Evolutionary conservation across 805 yeast genomes (phyloP).

Genomic region (Kluyveromyces nonfermentans): DNA sequence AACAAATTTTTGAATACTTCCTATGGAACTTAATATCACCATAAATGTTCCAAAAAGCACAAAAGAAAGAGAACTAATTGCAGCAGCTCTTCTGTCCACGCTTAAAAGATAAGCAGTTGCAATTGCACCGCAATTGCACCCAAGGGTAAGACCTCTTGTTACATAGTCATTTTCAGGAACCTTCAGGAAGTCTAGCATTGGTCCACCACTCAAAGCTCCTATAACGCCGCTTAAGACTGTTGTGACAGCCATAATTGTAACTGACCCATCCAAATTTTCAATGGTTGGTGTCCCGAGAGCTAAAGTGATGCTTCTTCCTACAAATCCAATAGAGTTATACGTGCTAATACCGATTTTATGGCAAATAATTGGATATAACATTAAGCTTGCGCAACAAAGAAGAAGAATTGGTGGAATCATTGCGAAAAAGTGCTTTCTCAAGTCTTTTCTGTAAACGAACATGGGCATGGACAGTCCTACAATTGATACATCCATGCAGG

Average conservation of each 20-base stretch:
- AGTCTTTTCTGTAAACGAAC: constrained; percentile 62
- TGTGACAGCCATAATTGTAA: constrained; percentile 66
- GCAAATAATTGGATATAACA: constrained; percentile 63
- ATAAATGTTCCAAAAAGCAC: constrained; percentile 63
- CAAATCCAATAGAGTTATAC: constrained; percentile 57
- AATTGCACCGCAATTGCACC: constrained; percentile 74
- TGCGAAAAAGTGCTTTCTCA: constrained; percentile 46
- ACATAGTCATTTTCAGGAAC: constrained; percentile 57
- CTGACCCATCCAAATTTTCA: constrained; percentile 55
- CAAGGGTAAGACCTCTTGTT: constrained; percentile 67
- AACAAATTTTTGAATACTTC: constrained; percentile 41
- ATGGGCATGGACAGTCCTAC: constrained; percentile 69
- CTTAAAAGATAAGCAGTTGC: constrained; percentile 68
- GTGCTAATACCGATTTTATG: constrained; percentile 55
- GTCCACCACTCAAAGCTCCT: constrained; percentile 58
- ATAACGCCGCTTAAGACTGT: constrained; percentile 69
- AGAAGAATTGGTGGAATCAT: constrained; percentile 51
- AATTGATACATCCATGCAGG: constrained; percentile 69
- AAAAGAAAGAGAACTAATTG: constrained; percentile 64
- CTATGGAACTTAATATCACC: constrained; percentile 58
- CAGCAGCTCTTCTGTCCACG: constrained; percentile 71
- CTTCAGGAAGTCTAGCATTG: constrained; percentile 37
- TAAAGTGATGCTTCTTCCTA: constrained; percentile 70
- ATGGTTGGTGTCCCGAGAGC: constrained; percentile 74
- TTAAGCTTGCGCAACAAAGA: constrained; percentile 48